Conservation (phyloP, 2,329 filamentous ascomycete genomes). For the Fusarium continuum region DNA sequence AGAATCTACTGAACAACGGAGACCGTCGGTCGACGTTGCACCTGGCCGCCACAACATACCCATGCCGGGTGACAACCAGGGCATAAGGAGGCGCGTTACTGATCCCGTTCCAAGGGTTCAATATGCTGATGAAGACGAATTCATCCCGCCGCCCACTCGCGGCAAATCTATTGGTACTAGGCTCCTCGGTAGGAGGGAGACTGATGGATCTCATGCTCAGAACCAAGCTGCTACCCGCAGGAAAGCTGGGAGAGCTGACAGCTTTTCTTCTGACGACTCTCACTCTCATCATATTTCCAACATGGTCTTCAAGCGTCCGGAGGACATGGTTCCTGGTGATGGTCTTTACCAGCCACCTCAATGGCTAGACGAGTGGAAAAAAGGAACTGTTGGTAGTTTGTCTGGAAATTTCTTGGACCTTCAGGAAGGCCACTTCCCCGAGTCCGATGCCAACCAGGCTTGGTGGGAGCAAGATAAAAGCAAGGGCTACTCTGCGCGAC, state of each 20-base stretch:
- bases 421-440: constrained; percentile 50
- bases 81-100: constrained; percentile 44
- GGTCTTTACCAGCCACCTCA: constrained; percentile 67
- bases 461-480: constrained; percentile 79
- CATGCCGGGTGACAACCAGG: constrained; percentile 35
- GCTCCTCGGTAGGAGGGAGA: constrained; percentile 16
- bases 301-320: constrained; percentile 54
- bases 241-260: constrained; percentile 45
- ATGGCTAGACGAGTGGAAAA: constrained; percentile 78
- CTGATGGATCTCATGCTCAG: constrained; percentile 10
- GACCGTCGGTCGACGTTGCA: constrained; percentile 27
- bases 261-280: constrained; percentile 43
- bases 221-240: constrained; percentile 31
- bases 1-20: constrained; percentile 30
- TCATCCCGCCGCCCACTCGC: constrained; percentile 37
- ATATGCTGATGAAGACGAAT: constrained; percentile 43
- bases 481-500: constrained; percentile 57
- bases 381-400: constrained; percentile 70
- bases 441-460: constrained; percentile 62
- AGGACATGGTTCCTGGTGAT: constrained; percentile 58
- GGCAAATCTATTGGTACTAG: constrained; percentile 34
- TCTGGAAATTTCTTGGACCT: constrained; percentile 69
- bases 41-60: constrained; percentile 15
- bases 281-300: constrained; percentile 53
- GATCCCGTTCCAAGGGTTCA: constrained; percentile 44